These are phyloP conservation scores for Boletus rubropictus DNA, from an alignment of 768 basidiomycete genomes.

Conservation along the genomic window DNA sequence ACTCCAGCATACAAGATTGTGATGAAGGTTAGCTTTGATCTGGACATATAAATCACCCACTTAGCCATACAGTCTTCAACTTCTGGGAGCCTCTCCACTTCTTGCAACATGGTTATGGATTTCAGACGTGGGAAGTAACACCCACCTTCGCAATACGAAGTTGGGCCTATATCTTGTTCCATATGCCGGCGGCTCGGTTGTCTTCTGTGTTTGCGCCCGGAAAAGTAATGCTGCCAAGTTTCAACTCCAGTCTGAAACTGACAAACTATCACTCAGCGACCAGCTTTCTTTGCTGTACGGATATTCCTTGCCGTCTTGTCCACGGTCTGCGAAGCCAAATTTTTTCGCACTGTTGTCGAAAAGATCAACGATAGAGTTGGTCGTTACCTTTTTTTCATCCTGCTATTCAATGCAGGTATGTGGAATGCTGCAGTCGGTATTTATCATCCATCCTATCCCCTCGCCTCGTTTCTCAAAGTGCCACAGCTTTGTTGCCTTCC, in stretches of 20 bases:
- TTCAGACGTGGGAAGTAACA: conserved; percentile 98
- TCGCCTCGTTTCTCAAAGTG: conserved; percentile 10
- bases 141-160: conserved; percentile 89
- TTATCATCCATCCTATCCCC: background rate
- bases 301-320: conserved; percentile 71
- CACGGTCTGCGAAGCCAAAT: conserved; percentile 69
- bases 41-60: background rate
- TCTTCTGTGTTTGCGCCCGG: conserved; percentile 53
- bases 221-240: conserved; percentile 51
- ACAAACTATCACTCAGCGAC: conserved; percentile 48
- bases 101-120: conserved; percentile 76
- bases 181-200: conserved; percentile 61
- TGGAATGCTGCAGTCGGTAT: conserved; percentile 85
- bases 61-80: conserved; percentile 73
- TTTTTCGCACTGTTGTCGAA: conserved; percentile 77
- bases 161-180: conserved; percentile 88
- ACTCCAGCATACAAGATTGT: conserved; percentile 90
- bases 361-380: conserved; percentile 86
- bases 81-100: conserved; percentile 99
- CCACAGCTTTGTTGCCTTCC: conserved; percentile 85
- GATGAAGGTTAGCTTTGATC: conserved; percentile 71
- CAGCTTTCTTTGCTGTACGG: conserved; percentile 84
- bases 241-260: conserved; percentile 3
- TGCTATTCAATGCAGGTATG: conserved; percentile 86
- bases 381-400: conserved; percentile 87